Conservation (phyloP, 768 basidiomycete genomes). For the Russula compacta region DNA sequence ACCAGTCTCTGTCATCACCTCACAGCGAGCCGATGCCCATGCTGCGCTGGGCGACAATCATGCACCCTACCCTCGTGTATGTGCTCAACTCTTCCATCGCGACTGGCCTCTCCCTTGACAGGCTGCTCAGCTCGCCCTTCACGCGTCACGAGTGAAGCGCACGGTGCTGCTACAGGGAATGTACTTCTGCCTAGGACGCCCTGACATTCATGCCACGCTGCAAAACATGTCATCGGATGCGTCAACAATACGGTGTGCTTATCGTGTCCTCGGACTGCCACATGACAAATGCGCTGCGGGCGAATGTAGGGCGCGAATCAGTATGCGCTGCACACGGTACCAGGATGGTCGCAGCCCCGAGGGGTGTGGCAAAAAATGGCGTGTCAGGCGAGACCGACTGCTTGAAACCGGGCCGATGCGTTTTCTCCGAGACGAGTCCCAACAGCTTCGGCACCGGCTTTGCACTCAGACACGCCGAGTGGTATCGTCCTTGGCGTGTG, state of each 20-base stretch:
- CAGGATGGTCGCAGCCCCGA: constrained; percentile 29
- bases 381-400: constrained; percentile 26
- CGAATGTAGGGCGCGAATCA: constrained; percentile 33
- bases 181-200: constrained; percentile 25
- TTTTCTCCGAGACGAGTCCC: constrained; percentile 28
- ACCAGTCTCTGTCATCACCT: not conserved
- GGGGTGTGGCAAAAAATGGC: constrained; percentile 30
- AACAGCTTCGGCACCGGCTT: constrained; percentile 35
- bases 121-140: constrained; percentile 23
- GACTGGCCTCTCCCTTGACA: constrained; percentile 32
- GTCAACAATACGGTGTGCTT: constrained; percentile 36
- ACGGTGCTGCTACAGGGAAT: constrained; percentile 24
- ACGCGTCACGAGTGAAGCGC: constrained; percentile 18
- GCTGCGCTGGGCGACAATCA: constrained; percentile 29
- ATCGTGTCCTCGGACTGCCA: not conserved
- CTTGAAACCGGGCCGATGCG: constrained; percentile 30
- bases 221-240: constrained; percentile 32
- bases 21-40: constrained; percentile 27
- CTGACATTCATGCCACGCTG: constrained; percentile 21
- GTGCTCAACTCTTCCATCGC: constrained; percentile 29
- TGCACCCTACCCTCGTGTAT: constrained; percentile 27
- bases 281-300: not conserved
- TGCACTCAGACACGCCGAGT: constrained; percentile 14
- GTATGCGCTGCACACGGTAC: constrained; percentile 45
- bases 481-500: constrained; percentile 38